Evolutionary conservation across 2,329 filamentous ascomycete genomes (phyloP).

Genomic region (Aspergillus nomiae): DNA sequence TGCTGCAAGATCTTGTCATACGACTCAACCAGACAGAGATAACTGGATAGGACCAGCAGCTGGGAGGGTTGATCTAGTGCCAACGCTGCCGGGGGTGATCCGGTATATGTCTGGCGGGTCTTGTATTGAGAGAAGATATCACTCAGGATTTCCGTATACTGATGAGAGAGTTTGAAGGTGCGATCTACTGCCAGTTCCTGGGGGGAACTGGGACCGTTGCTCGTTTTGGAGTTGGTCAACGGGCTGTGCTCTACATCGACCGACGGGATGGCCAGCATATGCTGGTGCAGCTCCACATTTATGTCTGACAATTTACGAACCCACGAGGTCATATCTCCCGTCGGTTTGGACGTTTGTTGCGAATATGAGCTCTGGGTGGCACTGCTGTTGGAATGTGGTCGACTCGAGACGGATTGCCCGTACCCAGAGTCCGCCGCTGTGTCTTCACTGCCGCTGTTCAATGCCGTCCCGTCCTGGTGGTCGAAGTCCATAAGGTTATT

Average conservation of each 20-base stretch:
- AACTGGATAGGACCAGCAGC: conserved; percentile 9
- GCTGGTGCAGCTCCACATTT: conserved; percentile 4
- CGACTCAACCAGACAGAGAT: conserved; percentile 5
- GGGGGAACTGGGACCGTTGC: background rate
- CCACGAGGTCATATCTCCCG: conserved; percentile 4
- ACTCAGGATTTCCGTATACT: conserved; percentile 5
- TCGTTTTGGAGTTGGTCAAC: background rate
- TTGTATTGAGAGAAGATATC: conserved; percentile 3
- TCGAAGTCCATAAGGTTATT: background rate
- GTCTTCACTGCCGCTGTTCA: background rate
- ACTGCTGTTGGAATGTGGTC: background rate
- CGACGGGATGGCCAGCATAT: conserved; percentile 1
- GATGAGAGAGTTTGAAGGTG: conserved; percentile 4
- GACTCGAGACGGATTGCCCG: background rate
- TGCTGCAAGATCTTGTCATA: conserved; percentile 10
- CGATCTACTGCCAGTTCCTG: conserved; percentile 7
- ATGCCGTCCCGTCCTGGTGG: background rate
- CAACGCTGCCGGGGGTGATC: background rate
- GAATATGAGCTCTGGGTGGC: background rate
- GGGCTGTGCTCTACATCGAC: conserved; percentile 1
- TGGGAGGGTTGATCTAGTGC: conserved; percentile 8
- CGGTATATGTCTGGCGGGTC: background rate
- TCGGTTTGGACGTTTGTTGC: background rate
- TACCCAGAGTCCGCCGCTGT: too few species aligned
- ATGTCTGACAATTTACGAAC: conserved; percentile 8